Evolutionary conservation across 441 rosid species (phyloP).

Genomic region (Viola pubescens): DNA sequence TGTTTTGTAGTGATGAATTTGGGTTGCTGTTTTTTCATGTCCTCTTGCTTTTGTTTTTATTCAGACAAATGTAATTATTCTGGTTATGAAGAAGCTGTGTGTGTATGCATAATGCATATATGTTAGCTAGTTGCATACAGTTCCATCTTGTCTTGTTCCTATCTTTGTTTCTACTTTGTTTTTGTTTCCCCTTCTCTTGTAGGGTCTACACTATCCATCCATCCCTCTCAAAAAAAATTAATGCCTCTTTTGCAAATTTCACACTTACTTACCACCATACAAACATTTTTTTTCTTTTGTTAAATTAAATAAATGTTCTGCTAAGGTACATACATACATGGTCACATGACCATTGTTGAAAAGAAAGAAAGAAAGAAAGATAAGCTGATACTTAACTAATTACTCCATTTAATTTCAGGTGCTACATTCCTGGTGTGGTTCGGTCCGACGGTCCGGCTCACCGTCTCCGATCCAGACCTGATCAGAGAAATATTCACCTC

Average conservation of each 20-base stretch:
- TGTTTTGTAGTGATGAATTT: too few relatives aligned
- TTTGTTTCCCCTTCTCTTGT: conserved; percentile 8
- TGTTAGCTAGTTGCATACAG: conserved; percentile 21
- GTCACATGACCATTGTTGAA: neutral
- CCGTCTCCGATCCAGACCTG: conserved; percentile 85
- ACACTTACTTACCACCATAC: conserved; percentile 28
- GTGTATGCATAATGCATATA: conserved; percentile 5
- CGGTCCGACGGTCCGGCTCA: conserved; percentile 83
- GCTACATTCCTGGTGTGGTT: conserved; percentile 93
- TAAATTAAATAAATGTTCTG: too few relatives aligned
- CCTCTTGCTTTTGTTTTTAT: conserved; percentile 25
- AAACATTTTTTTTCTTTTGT: conserved; percentile 10
- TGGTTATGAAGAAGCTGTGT: conserved; percentile 24
- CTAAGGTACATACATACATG: too few relatives aligned
- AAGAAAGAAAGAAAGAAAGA: too few relatives aligned
- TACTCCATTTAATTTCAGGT: conserved; percentile 32
- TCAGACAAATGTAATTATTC: conserved; percentile 6
- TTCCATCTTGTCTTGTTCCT: conserved; percentile 34
- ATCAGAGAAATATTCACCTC: conserved; percentile 77
- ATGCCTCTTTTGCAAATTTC: conserved; percentile 50
- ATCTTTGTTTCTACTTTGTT: conserved; percentile 13
- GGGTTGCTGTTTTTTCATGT: conserved; percentile 10
- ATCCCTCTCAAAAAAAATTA: conserved; percentile 21
- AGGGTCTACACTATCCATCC: conserved; percentile 42
- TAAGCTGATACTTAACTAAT: neutral